Base-by-base conservation (phyloP, 768 basidiomycete species). In the Kwoniella sp. region DNA sequence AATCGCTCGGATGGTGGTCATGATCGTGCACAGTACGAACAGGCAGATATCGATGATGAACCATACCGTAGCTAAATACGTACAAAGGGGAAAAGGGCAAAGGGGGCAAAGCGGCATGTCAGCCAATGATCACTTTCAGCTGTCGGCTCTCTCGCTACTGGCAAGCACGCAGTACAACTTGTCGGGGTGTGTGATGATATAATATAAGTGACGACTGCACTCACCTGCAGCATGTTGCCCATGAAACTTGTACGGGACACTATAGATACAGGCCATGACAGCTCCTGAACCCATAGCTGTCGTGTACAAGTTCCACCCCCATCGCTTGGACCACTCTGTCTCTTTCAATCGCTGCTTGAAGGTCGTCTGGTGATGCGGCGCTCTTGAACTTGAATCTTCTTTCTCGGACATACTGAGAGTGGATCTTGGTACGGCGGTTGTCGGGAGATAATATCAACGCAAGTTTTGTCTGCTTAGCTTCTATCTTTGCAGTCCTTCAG, bases 1-100 rank as follows among this genome's bases (percentile, higher is more conserved):
- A 36, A 55, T 44, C 55, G 55, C 55, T 55, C 55, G 37, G 37
- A 55, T 24, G 55, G 37, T 40, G 21, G 37, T 37, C 55, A 55
- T 55, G 9, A 26, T 26, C 3, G 36, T 40, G 55, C 55, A 55
- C 15, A 55, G 30, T 15, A 22, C 24, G 19, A 55, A 44, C 8
- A 37, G 3, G n/a, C 24, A 24, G 17, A 55, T 26, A 37, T 55
- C 55, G 22, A 55, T 15, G 0, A 44, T 22, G 55, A 55, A 55
- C 33, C n/a, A 55, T 40, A 55, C 13, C 12, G 55, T 55, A 10
- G 55, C 55, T 55, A 25, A n/a, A n/a, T n/a, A n/a, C n/a, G n/a
- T n/a, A n/a, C n/a, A n/a, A n/a, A n/a, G n/a, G n/a, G n/a, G n/a
- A n/a, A n/a, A n/a, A n/a, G n/a, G n/a, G n/a, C n/a, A n/a, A n/a